These are phyloP conservation scores for Hamigera avellanea DNA, from an alignment of 495 filamentous ascomycete species.

Conservation along the genomic window DNA sequence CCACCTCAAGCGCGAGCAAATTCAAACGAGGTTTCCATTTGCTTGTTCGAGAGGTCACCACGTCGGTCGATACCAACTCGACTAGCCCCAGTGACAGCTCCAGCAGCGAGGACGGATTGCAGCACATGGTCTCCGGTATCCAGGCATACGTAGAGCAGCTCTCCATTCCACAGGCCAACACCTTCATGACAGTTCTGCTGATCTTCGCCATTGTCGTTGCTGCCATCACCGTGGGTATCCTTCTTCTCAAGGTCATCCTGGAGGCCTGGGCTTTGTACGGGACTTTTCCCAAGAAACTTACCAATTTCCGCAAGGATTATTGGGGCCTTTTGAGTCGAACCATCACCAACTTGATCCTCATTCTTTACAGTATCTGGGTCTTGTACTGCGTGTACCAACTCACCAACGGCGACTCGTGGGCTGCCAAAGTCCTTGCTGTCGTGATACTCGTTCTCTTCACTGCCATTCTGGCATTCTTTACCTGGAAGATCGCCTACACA, in stretches of 20 bases:
- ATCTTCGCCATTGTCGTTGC: constrained; percentile 82
- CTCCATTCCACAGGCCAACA: constrained; percentile 74
- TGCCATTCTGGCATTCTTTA: constrained; percentile 63
- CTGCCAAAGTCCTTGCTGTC: constrained; percentile 73
- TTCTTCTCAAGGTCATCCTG: constrained; percentile 84
- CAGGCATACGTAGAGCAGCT: constrained; percentile 67
- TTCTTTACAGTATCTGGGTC: constrained; percentile 92
- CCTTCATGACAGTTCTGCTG: constrained; percentile 90
- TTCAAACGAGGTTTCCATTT: constrained; percentile 45
- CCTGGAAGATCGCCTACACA: constrained; percentile 65
- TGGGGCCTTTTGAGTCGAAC: constrained; percentile 83
- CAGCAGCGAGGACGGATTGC: constrained; percentile 16
- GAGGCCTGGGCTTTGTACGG: constrained; percentile 88
- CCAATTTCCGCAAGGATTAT: constrained; percentile 86
- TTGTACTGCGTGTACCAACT: constrained; percentile 96
- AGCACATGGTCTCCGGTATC: constrained; percentile 52
- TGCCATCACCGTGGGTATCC: constrained; percentile 72
- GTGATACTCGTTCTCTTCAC: constrained; percentile 77
- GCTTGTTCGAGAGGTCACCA: constrained; percentile 37
- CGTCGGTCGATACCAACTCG: constrained; percentile 36
- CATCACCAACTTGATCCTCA: constrained; percentile 81
- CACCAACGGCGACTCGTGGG: constrained; percentile 90
- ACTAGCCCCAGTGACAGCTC: constrained; percentile 20
- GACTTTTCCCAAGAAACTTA: constrained; percentile 69
- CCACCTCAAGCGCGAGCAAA: constrained; percentile 26